Evolutionary conservation across 1,284 basidiomycete genomes (phyloP), one percentile per base, ranked within the genome.

Genomic region (Fomitopsis palustris): DNA sequence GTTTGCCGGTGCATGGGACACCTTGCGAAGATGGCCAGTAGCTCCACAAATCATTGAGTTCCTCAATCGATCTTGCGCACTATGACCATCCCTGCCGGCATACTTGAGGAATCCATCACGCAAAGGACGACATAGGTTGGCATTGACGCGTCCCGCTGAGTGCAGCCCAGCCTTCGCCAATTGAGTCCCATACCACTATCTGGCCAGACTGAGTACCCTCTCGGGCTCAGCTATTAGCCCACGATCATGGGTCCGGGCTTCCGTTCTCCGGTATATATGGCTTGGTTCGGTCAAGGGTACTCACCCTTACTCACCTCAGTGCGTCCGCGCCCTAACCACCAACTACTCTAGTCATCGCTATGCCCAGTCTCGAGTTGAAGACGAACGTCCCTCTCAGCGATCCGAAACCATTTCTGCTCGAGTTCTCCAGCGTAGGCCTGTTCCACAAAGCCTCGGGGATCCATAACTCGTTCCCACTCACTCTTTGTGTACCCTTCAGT

Each of bases 381-480:
- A 84, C 84, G n/a, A 88, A 87, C 70, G 82, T 86, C 63, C 77
- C 82, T 69, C 64, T 85, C 62, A 60, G 69, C n/a, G 78, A 86
- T 62, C 69, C 77, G 42, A 83, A 81, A 67, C 77, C 74, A 2
- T 85, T 88, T 60, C 72, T 78, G 29, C 72, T 79, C n/a, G 80
- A 84, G 61, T 81, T 90, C 66, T 87, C 85, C 58, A 81, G 83
- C 79, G 86, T 83, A 58, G 58, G 69, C 38, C 57, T 56, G 27
- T 56, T 39, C 54, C 47, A 16, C 19, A 37, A 29, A 55, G 7
- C 17, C 45, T 9, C 5, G 23, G 37, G 7, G 31, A 23, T 54
- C 10, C 19, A 47, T 39, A 19, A 60, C 23, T 47, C 21, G 29
- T 14, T 27, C 3, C 17, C 10, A 23, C 19, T 23, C 25, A 2